Evolutionary conservation across 2,329 filamentous ascomycete species (phyloP), one percentile per base, ranked within the genome.

Genomic region (Fulvia fulva): DNA sequence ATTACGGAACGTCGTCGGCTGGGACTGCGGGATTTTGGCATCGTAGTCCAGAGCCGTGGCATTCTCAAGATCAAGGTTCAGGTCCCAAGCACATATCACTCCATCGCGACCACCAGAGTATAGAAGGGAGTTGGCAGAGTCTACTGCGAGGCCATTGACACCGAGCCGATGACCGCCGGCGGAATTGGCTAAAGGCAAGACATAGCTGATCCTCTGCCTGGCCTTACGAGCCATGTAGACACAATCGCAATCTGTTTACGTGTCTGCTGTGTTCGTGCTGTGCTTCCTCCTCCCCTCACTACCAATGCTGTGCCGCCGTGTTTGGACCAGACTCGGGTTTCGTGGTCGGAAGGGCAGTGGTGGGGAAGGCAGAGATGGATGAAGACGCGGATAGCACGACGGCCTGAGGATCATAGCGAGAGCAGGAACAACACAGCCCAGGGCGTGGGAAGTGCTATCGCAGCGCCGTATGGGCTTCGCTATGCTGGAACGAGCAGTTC

Each of bases 81-180:
- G 79, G 74, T 97, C 87, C 94, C 94, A 99, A 61, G 93, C 91
- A 77, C 94, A 99, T 66, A 99, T 88, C 52, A 94, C 89, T 67
- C 94, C 94, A 76, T 99, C 94, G 71, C 94, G 88, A 60, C 94
- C 94, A 65, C 91, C 94, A 47, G 94, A 97, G 77, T 97, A 99
- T 91, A 63, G 59, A 51, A 96, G 91, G 56, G 88, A 89, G 74
- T 89, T 89, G 66, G 87, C 82, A 61, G 82, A 80, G 76, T 97
- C 94, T 64, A 97, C 87, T 53, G 91, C 91, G 61, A 99, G 84
- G 63, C 93, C 92, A 80, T 97, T 97, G 67, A 99, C 91, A 64
- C 94, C 94, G 57, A 97, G 85, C 68, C 92, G 83, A 79, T 99
- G 94, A 65, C 90, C 91, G 43, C 65, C 67, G 19, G 86, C 83